Base-by-base conservation (phyloP, 139 green algal genomes). In the Monoraphidium neglectum region DNA sequence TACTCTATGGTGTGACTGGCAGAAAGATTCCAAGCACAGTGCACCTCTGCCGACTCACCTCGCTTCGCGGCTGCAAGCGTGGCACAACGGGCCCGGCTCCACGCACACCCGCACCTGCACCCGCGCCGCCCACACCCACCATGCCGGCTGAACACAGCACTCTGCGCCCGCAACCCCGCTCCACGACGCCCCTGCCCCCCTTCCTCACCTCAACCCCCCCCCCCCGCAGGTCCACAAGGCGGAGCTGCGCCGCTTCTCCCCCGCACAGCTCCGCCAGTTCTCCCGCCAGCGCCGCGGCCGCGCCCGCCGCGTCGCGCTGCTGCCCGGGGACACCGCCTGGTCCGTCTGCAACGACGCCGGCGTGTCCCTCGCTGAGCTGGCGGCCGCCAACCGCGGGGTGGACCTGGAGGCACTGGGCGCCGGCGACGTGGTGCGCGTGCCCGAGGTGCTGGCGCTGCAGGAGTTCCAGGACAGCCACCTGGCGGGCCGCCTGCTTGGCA, bases 141-240 rank as follows among this genome's bases (percentile, higher is more conserved):
- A n/a, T n/a, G n/a, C n/a, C n/a, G n/a, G n/a, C n/a, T n/a, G n/a
- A 51, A 51, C 43, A 51, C 8, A 51, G 43, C 43, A 8, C 43
- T 21, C 43, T 51, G 43, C 12, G 8, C 8, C 43, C 43, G n/a
- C n/a, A n/a, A n/a, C n/a, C n/a, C n/a, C n/a, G n/a, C n/a, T n/a
- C n/a, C n/a, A n/a, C n/a, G n/a, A n/a, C n/a, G n/a, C n/a, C n/a
- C n/a, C n/a, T n/a, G 8, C 43, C 43, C 43, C 43, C 43, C 43
- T 21, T 12, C 8, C 43, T 21, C 43, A 51, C 43, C 8, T 54
- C 3, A 24, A 28, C 28, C 35, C 37, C 43, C 43, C 43, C 43
- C 43, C 8, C 12, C 8, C 43, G 23, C 83, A 95, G 91, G 93
- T 97, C 40, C 93, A 97, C 88, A 96, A 96, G 66, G 93, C 90